Evolutionary conservation across 257 asterid species (phyloP), one percentile per base, ranked within the genome.

Genomic region (Hygrophila difformis): DNA sequence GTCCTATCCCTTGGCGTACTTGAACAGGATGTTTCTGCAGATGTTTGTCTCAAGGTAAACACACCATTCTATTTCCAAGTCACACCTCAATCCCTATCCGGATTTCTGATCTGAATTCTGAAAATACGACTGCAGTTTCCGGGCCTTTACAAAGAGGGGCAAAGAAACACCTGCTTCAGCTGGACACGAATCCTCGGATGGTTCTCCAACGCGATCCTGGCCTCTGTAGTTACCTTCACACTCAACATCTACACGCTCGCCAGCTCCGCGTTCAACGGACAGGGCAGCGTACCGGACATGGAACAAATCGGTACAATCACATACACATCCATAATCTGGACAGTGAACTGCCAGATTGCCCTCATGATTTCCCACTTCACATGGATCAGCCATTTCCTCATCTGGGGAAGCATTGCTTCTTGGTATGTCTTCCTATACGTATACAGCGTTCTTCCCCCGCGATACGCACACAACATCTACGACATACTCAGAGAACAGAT

Each of bases 271-370:
- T 85, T 85, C 67, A 79, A 87, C 1, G 9, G 8, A 6, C 92
- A 82, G 41, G 98, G 98, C 19, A 72, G 38, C 5, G 77, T 73
- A 11, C 74, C 79, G 3, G 96, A 89, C 12, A 77, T 53, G 4
- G 93, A 74, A 53, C 68, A 64, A 3, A 75, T 85, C 2, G 96
- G 96, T 1, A 94, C 86, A 15, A 48, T 77, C 60, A 82, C 86
- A 86, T 89, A 89, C 50, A 69, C 93, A 2, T 77, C 83, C 24
- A 87, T 82, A 0, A 81, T 89, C 5, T 89, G 98, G 98, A 72
- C 98, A 0, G 98, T 85, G 48, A 89, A 82, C 62, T 85, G 87
- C 69, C 98, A 89, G 59, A 75, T 89, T 91, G 96, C 98, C 4
- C 56, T 85, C 2, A 85, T 94, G 6, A 75, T 89, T 9, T 85